A percentile compares a stretch with the other conserved stretches of the same genome.
Conservation (phyloP, 352 stramenopile species). For the Phytophthora capsici region DNA sequence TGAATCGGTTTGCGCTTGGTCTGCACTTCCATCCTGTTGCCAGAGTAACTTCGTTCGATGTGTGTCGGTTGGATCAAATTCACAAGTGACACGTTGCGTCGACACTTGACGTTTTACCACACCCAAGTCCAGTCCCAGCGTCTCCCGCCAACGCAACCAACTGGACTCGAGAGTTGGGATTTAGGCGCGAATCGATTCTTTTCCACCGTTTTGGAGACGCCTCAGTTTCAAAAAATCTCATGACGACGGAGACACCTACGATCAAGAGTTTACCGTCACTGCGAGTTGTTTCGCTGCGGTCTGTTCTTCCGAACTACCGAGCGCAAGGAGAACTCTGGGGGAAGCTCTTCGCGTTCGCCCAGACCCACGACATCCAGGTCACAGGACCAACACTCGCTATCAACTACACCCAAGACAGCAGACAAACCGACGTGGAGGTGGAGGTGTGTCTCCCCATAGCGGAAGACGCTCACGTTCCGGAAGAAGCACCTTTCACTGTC, state of each 20-base stretch:
- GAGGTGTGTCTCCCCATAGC: constrained; percentile 58
- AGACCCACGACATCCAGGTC: constrained; percentile 23
- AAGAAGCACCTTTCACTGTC: constrained; percentile 29
- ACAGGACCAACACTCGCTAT: constrained; percentile 43
- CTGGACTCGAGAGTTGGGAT: background rate
- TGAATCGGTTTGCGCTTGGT: background rate
- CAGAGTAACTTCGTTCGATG: background rate
- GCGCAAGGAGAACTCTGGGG: constrained; percentile 44
- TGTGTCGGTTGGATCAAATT: constrained; percentile 15
- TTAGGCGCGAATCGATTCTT: constrained; percentile 16
- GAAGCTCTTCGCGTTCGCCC: constrained; percentile 29
- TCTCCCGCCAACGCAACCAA: constrained; percentile 11
- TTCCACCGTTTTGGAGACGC: constrained; percentile 1
- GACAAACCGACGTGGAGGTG: constrained; percentile 53
- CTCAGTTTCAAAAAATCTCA: background rate
- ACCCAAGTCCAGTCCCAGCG: background rate
- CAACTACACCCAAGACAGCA: constrained; percentile 47
- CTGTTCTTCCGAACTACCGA: constrained; percentile 41
- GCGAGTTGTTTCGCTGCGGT: constrained; percentile 38
- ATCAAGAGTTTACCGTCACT: constrained; percentile 31
- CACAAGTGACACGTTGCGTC: constrained; percentile 5
- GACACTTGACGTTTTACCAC: background rate
- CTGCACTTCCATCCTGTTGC: constrained; percentile 1
- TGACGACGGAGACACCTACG: constrained; percentile 9
- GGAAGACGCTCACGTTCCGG: constrained; percentile 19